Evolutionary conservation across 2,329 filamentous ascomycete genomes (phyloP), one percentile per base, ranked within the genome.

Genomic region (Alternaria panax): DNA sequence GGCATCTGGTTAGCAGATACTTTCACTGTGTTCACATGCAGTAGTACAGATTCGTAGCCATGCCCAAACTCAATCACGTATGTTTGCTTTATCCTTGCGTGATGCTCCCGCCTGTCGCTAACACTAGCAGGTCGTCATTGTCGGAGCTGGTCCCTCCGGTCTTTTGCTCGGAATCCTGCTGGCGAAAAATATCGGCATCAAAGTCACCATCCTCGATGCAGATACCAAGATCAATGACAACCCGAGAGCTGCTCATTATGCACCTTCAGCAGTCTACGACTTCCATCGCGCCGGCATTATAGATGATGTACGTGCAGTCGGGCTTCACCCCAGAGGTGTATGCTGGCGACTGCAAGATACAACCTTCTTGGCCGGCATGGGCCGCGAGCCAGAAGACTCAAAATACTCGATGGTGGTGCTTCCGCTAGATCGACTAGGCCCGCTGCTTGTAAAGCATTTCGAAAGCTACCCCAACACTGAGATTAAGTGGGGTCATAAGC

Each of bases 221-320:
- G 80, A 83, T 2, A 71, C 80, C 25, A 78, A 83, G 54, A 80
- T 89, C 45, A 85, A 88, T 76, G 79, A 83, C 57, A 85, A 86
- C 57, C 87, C 87, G 0, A 85, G 87, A 27, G 87, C 87, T 14
- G 85, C 87, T 3, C 86, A 88, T 73, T 89, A 88, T 70, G 85
- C 84, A 4, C 80, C 85, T 0, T 81, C 86, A 1, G 86, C 86
- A 1, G 82, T 87, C 42, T 84, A 83, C 38, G 86, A 87, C 58
- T 81, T 90, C 48, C 71, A 79, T 40, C 82, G 85, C n/a, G 87
- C 87, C 0, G 87, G 87, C 1, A 82, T 89, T 11, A 76, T 89
- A 18, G 81, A 83, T n/a, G 80, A 84, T 66, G 76, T 85, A 14
- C 78, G 78, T 22, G 68, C 72, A 8, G 71, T 76, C 18, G 81